Percentiles rank a stretch among this genome's conserved stretches.
phyloP scores from a whole-genome alignment of 1,284 basidiomycete genomes.

The Thelephora terrestris region DNA sequence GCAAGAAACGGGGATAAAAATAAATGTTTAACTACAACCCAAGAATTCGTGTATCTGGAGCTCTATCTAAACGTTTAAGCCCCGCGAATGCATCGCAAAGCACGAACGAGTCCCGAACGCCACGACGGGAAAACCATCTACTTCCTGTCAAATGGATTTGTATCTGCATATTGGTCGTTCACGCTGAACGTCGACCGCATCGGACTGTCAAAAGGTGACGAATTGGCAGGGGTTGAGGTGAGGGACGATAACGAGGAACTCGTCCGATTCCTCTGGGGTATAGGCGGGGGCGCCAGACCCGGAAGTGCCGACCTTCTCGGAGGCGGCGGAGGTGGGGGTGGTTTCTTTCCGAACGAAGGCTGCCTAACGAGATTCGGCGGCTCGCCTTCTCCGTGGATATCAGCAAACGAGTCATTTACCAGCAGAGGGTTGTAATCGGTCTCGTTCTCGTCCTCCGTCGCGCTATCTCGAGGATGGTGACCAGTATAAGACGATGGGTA shows the following conservation, averaged over 20 bases:
- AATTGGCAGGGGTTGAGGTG: slow-evolving; percentile 22
- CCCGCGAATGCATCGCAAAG: too few species aligned
- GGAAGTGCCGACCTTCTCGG: slow-evolving; percentile 14
- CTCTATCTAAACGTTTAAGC: too few species aligned
- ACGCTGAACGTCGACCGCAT: slow-evolving; percentile 16
- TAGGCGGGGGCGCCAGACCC: slow-evolving; percentile 4
- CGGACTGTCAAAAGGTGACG: slow-evolving; percentile 40
- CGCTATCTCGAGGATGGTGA: slow-evolving; percentile 11
- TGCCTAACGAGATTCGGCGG: slow-evolving; percentile 8
- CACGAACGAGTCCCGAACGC: too few species aligned
- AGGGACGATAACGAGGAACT: slow-evolving; percentile 1
- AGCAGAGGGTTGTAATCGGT: slow-evolving; percentile 13
- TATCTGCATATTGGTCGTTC: too few species aligned
- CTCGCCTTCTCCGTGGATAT: slow-evolving; percentile 11
- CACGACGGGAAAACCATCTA: too few species aligned
- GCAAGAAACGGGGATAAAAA: too few species aligned
- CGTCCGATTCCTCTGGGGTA: slow-evolving; percentile 2
- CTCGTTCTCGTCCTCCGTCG: slow-evolving; percentile 18
- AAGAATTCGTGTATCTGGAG: too few species aligned
- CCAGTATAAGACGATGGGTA: slow-evolving; percentile 22
- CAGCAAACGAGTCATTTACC: slow-evolving; percentile 10
- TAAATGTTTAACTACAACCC: too few species aligned
- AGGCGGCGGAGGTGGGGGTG: slow-evolving; percentile 22
- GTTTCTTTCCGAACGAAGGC: slow-evolving; percentile 12
- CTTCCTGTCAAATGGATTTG: too few species aligned